These are phyloP conservation scores for Schizophyllum amplum DNA, from an alignment of 1,284 basidiomycete genomes.

Conservation along the genomic window DNA sequence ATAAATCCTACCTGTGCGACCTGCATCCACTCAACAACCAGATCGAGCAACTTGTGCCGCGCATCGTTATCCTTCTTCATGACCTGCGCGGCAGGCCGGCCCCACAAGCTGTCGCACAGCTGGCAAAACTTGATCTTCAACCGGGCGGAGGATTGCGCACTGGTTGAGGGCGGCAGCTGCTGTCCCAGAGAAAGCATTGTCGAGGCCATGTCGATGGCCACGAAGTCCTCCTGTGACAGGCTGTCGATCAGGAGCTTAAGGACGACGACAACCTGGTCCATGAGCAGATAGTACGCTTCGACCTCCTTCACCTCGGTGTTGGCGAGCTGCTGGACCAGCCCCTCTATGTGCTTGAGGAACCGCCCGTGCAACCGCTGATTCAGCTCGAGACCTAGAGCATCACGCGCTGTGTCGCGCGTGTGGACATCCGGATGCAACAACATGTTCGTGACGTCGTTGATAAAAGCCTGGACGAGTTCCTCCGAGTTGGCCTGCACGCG, in stretches of 20 bases:
- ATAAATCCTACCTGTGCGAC: constrained; percentile 8
- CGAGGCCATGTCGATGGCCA: constrained; percentile 64
- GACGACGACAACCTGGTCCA: constrained; percentile 56
- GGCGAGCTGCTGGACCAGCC: constrained; percentile 26
- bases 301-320: constrained; percentile 32
- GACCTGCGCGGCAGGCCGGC: constrained; percentile 50
- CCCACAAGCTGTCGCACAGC: constrained; percentile 63
- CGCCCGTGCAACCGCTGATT: constrained; percentile 60
- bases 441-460: constrained; percentile 64
- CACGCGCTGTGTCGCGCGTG: constrained; percentile 69
- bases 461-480: constrained; percentile 53
- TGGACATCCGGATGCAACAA: constrained; percentile 55
- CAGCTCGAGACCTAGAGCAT: constrained; percentile 75
- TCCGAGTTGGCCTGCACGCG: constrained; percentile 52
- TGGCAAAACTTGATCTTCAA: constrained; percentile 72
- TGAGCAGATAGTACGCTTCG: neutral
- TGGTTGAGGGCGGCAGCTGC: constrained; percentile 35
- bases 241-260: constrained; percentile 75
- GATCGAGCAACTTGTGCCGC: constrained; percentile 68
- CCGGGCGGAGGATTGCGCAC: constrained; percentile 58
- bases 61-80: constrained; percentile 59
- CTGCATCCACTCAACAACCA: constrained; percentile 71
- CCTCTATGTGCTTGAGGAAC: constrained; percentile 63
- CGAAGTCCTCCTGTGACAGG: constrained; percentile 47
- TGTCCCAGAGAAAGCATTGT: constrained; percentile 38